Evolutionary conservation across 768 basidiomycete species (phyloP), one percentile per base, ranked within the genome.

Genomic region (Asterophora lycoperdoides): DNA sequence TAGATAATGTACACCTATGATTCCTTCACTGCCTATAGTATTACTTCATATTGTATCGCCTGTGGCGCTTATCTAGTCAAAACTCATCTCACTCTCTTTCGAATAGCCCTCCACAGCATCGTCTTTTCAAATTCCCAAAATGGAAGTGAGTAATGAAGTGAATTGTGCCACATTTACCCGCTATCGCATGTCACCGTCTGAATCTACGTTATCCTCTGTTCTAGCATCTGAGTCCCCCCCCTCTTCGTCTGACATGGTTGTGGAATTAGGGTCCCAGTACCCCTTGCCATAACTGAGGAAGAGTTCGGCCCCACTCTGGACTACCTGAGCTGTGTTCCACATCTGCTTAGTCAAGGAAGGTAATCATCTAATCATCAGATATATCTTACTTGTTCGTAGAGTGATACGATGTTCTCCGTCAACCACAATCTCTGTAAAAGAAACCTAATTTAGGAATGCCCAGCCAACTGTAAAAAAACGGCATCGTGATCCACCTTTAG

Each of bases 321-420:
- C 48, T 13, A 32, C 44, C 38, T 51, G 55, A 13, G 23, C 60
- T 64, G 33, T 36, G 36, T 9, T 32, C 4, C 13, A 42, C 9
- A 19, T 9, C 13, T 29, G 23, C 3, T 32, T 13, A 32, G 30
- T 9, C 30, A 8, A 38, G 35, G n/a, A 20, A 4, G 28, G 5
- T 17, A 38, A 8, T 34, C 5, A 35, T 39, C 41, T 33, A 17
- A 41, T 9, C 28, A 1, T 10, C 11, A 18, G 13, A 1, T 30
- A 30, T 15, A 20, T 36, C 58, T 49, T 30, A 62, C 61, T 53
- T 1, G 59, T 55, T 15, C 43, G n/a, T 11, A 62, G 39, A 17
- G 32, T 47, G 14, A 62, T 57, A 1, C 55, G 61, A 51, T 60
- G 59, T 5, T 62, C 58, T 8, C 57, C 59, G 37, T 62, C 56